Evolutionary conservation across 352 stramenopile genomes (phyloP).

Genomic region (Globisporangium lucens): DNA sequence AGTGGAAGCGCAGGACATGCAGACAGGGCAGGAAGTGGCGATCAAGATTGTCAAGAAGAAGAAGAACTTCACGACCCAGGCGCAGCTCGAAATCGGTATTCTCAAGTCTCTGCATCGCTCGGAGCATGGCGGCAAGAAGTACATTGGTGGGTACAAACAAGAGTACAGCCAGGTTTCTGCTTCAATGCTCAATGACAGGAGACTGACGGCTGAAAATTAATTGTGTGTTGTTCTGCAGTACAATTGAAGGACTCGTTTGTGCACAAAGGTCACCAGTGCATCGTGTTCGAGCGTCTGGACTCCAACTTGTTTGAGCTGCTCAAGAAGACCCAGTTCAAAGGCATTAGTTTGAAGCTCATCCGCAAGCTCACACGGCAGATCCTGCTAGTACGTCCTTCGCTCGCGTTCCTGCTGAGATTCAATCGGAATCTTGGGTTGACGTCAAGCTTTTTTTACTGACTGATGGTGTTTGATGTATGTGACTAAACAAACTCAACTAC

Average conservation of each 20-base stretch:
- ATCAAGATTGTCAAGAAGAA: conserved; percentile 99
- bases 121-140: conserved; percentile 80
- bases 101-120: conserved; percentile 89
- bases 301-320: conserved; percentile 97
- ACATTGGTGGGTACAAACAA: conserved; percentile 80
- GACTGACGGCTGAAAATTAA: conserved; percentile 4
- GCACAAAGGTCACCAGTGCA: conserved; percentile 95
- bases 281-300: conserved; percentile 97
- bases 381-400: conserved; percentile 45
- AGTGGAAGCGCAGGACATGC: conserved; percentile 67
- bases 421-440: conserved; percentile 6
- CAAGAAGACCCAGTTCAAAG: conserved; percentile 91
- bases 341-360: conserved; percentile 92
- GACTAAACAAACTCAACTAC: neutral
- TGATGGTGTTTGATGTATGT: neutral
- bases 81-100: conserved; percentile 96
- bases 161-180: neutral
- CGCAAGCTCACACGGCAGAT: conserved; percentile 97
- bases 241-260: conserved; percentile 94
- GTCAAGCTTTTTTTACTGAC: neutral
- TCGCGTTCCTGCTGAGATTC: neutral
- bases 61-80: conserved; percentile 95
- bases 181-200: neutral
- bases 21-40: conserved; percentile 89
- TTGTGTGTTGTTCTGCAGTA: conserved; percentile 40